Evolutionary conservation across 768 basidiomycete species (phyloP).

Genomic region (Rhizopogon roseolus): DNA sequence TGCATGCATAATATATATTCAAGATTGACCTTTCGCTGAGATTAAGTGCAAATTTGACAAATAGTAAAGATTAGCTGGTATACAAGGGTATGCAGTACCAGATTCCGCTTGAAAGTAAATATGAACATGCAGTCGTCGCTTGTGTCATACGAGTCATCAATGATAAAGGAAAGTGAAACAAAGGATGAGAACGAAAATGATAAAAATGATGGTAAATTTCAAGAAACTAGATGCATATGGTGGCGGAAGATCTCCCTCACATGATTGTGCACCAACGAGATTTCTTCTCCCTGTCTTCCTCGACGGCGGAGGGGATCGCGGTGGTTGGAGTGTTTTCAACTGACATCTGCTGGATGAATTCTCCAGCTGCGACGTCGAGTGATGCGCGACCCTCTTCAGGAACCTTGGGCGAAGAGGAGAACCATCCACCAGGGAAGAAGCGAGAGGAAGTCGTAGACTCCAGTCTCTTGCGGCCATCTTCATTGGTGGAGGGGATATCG

Average conservation of each 20-base stretch:
- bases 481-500: slow-evolving; percentile 11
- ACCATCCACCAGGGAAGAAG: slow-evolving; percentile 56
- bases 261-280: slow-evolving; percentile 14
- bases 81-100: slow-evolving; percentile 1
- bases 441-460: slow-evolving; percentile 53
- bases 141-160: slow-evolving; percentile 1
- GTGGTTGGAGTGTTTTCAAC: slow-evolving; percentile 2
- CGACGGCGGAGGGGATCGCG: slow-evolving; percentile 6
- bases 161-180: background rate
- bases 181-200: background rate
- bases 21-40: too few species aligned
- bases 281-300: slow-evolving; percentile 10
- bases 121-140: slow-evolving; percentile 3
- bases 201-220: background rate
- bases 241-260: slow-evolving; percentile 2
- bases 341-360: slow-evolving; percentile 27
- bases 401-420: slow-evolving; percentile 30
- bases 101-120: slow-evolving; percentile 1
- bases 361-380: slow-evolving; percentile 45
- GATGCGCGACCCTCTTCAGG: slow-evolving; percentile 41
- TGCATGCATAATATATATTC: too few species aligned
- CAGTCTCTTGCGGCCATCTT: slow-evolving; percentile 30
- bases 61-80: slow-evolving; percentile 1
- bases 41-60: background rate
- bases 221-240: slow-evolving; percentile 10